Base-by-base conservation (phyloP, 2,329 filamentous ascomycete genomes). In the Teratosphaeria pseudoeucalypti region DNA sequence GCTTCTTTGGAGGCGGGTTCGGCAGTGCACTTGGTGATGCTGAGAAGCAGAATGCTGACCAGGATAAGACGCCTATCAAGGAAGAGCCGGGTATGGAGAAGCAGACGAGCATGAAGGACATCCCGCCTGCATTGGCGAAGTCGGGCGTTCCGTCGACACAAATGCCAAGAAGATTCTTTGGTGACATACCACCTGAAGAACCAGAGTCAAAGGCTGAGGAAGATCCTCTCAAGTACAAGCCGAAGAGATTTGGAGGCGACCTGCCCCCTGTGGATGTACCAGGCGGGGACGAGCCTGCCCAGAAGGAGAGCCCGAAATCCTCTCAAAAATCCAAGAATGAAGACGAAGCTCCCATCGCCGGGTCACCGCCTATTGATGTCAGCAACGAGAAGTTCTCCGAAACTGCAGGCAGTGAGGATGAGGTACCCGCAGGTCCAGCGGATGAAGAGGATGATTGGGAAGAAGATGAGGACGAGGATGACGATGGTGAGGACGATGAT, bases 331-430 rank as follows among this genome's bases (percentile, higher is more conserved):
- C 55, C 12, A 54, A 54, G 27, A 54, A 60, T 12, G 76, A 78
- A 34, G 55, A 43, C 5, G 77, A 73, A 43, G 64, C 74, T 39
- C 77, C 77, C 6, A 70, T 79, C 34, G 77, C 77, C 37, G 78
- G 77, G 14, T 78, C 76, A 52, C 78, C 78, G n/a, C 74, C 76
- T 23, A 69, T 79, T 11, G 74, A 78, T 62, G 64, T 74, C n/a
- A 69, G 65, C 26, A 61, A 62, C 26, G 64, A 64, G 53, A 62
- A 57, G 49, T 65, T 65, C 43, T 70, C 68, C 1, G 67, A 71
- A 54, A 68, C 52, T 14, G 63, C 52, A 34, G 63, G 29, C 70
- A 70, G 47, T 9, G 76, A 74, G 32, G 58, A 56, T 29, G 59
- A 63, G 11, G 27, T 61, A 49, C 61, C 62, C 37, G 57, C 62